Percentiles rank a stretch among this genome's conserved stretches.
Conservation (phyloP, 495 filamentous ascomycete species). For the Bathelium albidoporum region DNA sequence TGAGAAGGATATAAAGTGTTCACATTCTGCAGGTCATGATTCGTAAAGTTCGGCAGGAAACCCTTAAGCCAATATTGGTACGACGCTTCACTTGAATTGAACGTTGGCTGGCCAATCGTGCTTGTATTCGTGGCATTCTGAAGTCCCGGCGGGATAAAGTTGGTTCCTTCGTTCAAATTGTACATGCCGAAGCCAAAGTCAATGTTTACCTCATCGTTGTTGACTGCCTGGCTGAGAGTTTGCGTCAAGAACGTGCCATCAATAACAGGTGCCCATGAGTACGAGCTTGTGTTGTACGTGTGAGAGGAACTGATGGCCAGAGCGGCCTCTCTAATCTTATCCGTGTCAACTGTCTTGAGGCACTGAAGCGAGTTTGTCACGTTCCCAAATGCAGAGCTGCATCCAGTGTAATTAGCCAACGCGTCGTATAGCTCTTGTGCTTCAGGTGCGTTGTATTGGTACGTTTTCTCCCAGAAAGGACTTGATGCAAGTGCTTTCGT, state of each 20-base stretch:
- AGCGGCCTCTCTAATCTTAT: slow-evolving; percentile 40
- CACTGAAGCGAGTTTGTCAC: slow-evolving; percentile 35
- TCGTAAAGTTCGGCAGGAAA: slow-evolving; percentile 41
- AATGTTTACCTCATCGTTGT: slow-evolving; percentile 33
- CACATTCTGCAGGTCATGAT: slow-evolving; percentile 29
- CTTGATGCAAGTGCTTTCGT: slow-evolving; percentile 47
- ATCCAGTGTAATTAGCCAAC: slow-evolving; percentile 38
- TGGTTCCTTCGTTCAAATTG: slow-evolving; percentile 51
- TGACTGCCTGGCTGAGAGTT: slow-evolving; percentile 36
- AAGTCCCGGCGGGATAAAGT: slow-evolving; percentile 45
- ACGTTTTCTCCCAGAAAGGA: slow-evolving; percentile 54
- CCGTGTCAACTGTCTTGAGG: slow-evolving; percentile 41
- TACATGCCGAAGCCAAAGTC: slow-evolving; percentile 44
- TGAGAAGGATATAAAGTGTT: slow-evolving; percentile 37
- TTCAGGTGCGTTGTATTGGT: slow-evolving; percentile 39
- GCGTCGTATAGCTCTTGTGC: slow-evolving; percentile 41
- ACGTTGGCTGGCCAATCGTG: slow-evolving; percentile 20
- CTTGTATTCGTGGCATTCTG: slow-evolving; percentile 22
- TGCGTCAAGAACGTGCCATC: slow-evolving; percentile 43
- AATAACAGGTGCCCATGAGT: slow-evolving; percentile 51
- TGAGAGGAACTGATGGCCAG: slow-evolving; percentile 36
- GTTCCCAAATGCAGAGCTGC: slow-evolving; percentile 19
- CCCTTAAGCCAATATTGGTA: slow-evolving; percentile 43
- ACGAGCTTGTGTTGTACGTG: slow-evolving; percentile 43
- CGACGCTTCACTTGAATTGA: slow-evolving; percentile 36